Evolutionary conservation across 2,329 filamentous ascomycete genomes (phyloP).

Genomic region (Chaetomium strumarium): DNA sequence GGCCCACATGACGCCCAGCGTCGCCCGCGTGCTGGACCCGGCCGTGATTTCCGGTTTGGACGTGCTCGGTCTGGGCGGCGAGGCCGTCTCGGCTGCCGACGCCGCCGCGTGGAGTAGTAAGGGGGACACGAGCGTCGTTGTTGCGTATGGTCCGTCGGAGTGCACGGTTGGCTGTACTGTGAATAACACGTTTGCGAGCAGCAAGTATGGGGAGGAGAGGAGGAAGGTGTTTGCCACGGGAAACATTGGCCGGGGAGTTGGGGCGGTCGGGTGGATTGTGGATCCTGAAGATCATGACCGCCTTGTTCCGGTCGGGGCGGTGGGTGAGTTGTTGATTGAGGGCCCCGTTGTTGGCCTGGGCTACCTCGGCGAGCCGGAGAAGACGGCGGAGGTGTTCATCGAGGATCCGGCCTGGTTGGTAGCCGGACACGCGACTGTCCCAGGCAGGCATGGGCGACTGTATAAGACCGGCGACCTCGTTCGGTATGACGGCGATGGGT

Average conservation of each 20-base stretch:
- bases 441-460: conserved; percentile 25
- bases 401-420: not conserved
- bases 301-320: conserved; percentile 17
- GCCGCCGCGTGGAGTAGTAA: not conserved
- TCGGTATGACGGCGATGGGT: conserved; percentile 18
- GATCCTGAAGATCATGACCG: conserved; percentile 6
- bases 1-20: not conserved
- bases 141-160: not conserved
- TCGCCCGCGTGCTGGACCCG: conserved; percentile 21
- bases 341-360: conserved; percentile 15
- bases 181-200: not conserved
- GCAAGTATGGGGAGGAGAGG: not conserved
- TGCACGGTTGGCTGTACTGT: not conserved
- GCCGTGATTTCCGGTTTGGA: conserved; percentile 21
- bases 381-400: conserved; percentile 31
- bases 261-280: conserved; percentile 15
- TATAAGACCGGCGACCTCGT: conserved; percentile 36
- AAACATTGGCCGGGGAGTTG: conserved; percentile 8
- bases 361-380: conserved; percentile 26
- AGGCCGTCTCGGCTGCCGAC: conserved; percentile 13
- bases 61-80: conserved; percentile 23
- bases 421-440: not conserved
- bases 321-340: conserved; percentile 22
- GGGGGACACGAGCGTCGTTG: not conserved
- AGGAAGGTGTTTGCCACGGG: not conserved